Evolutionary conservation across 2,329 filamentous ascomycete species (phyloP).

Genomic region (Colletotrichum falcatum): DNA sequence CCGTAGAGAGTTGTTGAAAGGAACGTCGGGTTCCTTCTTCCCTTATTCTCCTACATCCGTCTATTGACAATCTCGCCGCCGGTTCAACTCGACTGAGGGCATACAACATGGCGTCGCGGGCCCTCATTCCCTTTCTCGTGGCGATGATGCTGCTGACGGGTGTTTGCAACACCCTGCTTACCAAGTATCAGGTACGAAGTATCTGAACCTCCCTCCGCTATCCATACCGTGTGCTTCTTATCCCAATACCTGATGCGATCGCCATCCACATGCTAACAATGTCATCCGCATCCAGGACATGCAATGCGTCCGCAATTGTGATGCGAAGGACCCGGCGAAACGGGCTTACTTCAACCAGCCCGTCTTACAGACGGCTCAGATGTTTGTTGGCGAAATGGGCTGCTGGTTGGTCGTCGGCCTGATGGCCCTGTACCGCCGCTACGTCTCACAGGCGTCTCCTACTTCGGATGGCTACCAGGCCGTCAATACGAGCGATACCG

Average conservation of each 20-base stretch:
- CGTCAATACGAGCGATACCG: constrained; percentile 61
- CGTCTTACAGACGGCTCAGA: constrained; percentile 95
- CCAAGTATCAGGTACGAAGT: constrained; percentile 88
- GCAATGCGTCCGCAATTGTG: constrained; percentile 94
- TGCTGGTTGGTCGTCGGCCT: constrained; percentile 91
- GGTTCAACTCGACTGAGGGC: neutral
- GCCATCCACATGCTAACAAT: constrained; percentile 3
- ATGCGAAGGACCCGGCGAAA: constrained; percentile 73
- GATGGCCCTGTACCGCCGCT: constrained; percentile 74
- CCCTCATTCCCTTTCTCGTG: constrained; percentile 85
- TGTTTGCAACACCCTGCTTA: constrained; percentile 95
- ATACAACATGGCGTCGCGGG: constrained; percentile 75
- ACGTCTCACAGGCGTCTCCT: constrained; percentile 57
- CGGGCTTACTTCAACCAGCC: constrained; percentile 89
- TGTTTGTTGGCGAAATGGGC: constrained; percentile 97
- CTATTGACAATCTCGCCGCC: neutral
- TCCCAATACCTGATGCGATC: neutral
- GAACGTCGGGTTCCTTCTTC: neutral
- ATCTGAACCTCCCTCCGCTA: neutral
- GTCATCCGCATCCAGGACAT: constrained; percentile 74
- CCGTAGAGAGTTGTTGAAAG: neutral
- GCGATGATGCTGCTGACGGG: constrained; percentile 97
- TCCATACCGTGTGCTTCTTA: neutral
- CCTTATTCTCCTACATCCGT: too few species aligned
- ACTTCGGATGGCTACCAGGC: constrained; percentile 73